phyloP scores from a whole-genome alignment of 2,329 filamentous ascomycete species.

The Daldinia eschscholtzii region DNA sequence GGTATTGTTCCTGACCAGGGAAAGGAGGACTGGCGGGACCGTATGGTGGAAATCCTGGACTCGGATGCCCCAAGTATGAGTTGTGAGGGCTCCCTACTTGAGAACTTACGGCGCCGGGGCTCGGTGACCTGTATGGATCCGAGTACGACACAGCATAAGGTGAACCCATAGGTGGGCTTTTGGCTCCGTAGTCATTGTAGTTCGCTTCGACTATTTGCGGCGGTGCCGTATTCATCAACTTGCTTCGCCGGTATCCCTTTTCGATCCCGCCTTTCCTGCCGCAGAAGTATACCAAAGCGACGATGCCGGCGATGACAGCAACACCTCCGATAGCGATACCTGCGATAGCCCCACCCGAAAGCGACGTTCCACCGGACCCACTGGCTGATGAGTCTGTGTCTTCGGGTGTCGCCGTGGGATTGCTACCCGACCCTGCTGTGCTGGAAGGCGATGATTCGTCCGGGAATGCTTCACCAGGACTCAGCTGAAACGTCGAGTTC shows the following conservation, averaged over 20 bases:
- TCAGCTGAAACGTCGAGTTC: constrained; percentile 64
- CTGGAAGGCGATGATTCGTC: constrained; percentile 54
- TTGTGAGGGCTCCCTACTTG: constrained; percentile 39
- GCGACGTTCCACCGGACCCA: constrained; percentile 43
- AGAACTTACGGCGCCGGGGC: constrained; percentile 30
- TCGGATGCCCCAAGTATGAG: constrained; percentile 40
- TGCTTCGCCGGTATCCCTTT: constrained; percentile 53
- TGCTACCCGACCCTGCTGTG: constrained; percentile 42
- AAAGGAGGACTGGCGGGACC: constrained; percentile 4
- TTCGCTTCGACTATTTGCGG: constrained; percentile 50
- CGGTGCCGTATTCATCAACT: constrained; percentile 30
- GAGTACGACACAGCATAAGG: constrained; percentile 26
- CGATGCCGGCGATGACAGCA: constrained; percentile 59
- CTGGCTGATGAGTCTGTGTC: constrained; percentile 28
- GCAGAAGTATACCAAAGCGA: constrained; percentile 62
- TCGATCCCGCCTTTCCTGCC: constrained; percentile 58
- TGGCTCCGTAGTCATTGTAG: constrained; percentile 38
- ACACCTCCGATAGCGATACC: constrained; percentile 69
- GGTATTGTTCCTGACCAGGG: constrained; percentile 16
- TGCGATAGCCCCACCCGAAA: constrained; percentile 66
- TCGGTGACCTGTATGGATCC: constrained; percentile 35
- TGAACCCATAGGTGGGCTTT: constrained; percentile 37
- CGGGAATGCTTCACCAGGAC: constrained; percentile 68
- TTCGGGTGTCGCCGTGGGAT: constrained; percentile 15
- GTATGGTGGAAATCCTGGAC: constrained; percentile 34